Evolutionary conservation across 345 rosid genomes (phyloP).

Genomic region (Boechera divaricarpa): DNA sequence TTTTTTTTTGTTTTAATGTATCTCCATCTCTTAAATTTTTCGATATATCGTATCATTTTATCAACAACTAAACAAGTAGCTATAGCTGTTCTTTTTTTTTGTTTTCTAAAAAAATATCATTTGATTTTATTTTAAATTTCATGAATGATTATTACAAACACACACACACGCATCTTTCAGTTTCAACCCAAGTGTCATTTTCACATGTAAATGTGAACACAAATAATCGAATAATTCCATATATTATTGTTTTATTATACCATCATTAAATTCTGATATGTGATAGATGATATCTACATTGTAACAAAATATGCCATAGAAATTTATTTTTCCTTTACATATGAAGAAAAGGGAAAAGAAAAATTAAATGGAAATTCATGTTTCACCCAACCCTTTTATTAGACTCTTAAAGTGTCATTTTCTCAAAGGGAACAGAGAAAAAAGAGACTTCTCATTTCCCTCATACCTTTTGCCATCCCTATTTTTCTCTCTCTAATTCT

Average conservation of each 20-base stretch:
- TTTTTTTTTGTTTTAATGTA: not conserved
- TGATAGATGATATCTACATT: constrained; percentile 47
- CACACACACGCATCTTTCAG: constrained; percentile 35
- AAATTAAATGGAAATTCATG: constrained; percentile 45
- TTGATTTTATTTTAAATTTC: not conserved
- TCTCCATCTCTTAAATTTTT: constrained; percentile 2
- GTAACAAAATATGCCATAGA: constrained; percentile 40
- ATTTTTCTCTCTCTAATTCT: constrained; percentile 24
- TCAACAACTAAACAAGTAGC: constrained; percentile 18
- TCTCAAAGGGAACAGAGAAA: constrained; percentile 50
- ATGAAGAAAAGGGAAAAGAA: constrained; percentile 16
- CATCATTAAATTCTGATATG: constrained; percentile 46
- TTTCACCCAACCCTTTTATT: constrained; percentile 49
- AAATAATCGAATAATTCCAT: constrained; percentile 40
- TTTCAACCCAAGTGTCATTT: constrained; percentile 46
- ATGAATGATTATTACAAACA: not conserved
- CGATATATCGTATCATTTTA: constrained; percentile 14
- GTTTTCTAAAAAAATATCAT: not conserved
- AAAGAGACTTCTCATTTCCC: constrained; percentile 48
- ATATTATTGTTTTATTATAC: constrained; percentile 41
- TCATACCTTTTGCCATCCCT: constrained; percentile 43
- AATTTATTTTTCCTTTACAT: constrained; percentile 13
- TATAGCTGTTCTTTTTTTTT: constrained; percentile 5
- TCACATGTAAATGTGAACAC: constrained; percentile 46
- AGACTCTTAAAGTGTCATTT: constrained; percentile 44